Evolutionary conservation across 768 basidiomycete species (phyloP), one percentile per base, ranked within the genome.

Genomic region (Sporobolomyces roseus): DNA sequence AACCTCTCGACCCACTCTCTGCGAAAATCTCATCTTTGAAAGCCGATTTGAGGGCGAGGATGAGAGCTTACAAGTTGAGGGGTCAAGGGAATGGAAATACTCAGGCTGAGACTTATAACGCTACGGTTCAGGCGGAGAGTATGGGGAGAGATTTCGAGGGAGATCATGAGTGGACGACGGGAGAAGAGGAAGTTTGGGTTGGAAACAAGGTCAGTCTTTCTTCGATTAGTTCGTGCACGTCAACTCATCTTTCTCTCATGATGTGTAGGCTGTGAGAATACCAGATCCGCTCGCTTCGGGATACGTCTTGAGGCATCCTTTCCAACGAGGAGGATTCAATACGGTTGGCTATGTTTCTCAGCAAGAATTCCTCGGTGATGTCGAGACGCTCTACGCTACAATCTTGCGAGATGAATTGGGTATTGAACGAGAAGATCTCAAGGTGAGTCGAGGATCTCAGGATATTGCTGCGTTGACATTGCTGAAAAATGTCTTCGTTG

Each of bases 61-160:
- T 82, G 71, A 71, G 77, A 17, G 69, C 70, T 83, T 60, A 87
- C 86, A 62, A 91, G 85, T 29, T 87, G 82, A 27, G 88, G 86
- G 77, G 88, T 85, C 48, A 73, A 32, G 73, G 68, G 36, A 75
- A 75, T 46, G 79, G 75, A 10, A 77, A 75, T 48, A 50, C 48
- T 17, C 74, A 69, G 58, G 78, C 77, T 32, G 74, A 75, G 41
- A 75, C 74, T 16, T 91, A 88, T 78, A 96, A 94, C 76, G 85
- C 85, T 66, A 86, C 87, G 67, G 90, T 91, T 77, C 85, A 85
- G 76, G 88, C 91, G 3, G 90, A 93, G 76, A 84, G 84, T n/a
- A 90, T 97, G 43, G 83, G 86, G 10, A 90, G 91, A 74, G 93
- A 94, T 76, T 86, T 88, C 16, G 89, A 85, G 77, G 81, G 85